A percentile compares a stretch with the other conserved stretches of the same genome.
These are phyloP conservation scores for Colletotrichum magnum DNA, from an alignment of 2,329 filamentous ascomycete species.

Conservation along the genomic window DNA sequence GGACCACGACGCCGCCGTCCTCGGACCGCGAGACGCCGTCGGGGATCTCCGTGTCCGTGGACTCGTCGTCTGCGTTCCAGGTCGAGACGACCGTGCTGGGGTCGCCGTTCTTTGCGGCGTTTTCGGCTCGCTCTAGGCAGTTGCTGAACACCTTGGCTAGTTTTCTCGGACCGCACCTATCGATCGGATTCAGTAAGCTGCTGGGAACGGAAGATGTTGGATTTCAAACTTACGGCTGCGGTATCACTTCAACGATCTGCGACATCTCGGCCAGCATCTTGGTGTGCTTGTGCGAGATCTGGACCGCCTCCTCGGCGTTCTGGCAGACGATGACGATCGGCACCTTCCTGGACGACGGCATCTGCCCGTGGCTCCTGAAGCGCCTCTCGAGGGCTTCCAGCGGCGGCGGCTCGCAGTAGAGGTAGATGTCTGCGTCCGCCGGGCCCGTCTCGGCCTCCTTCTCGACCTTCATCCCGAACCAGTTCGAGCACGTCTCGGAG, in stretches of 20 bases:
- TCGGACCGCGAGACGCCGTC: not conserved
- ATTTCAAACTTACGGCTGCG: slow-evolving; percentile 45
- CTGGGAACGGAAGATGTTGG: not conserved
- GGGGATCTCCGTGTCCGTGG: not conserved
- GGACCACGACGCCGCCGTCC: slow-evolving; percentile 4
- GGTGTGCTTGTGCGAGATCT: slow-evolving; percentile 44
- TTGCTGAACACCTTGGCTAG: slow-evolving; percentile 47
- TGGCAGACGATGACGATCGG: slow-evolving; percentile 49
- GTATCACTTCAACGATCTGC: slow-evolving; percentile 48
- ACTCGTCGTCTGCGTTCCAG: not conserved
- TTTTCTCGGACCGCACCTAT: slow-evolving; percentile 46
- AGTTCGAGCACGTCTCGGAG: slow-evolving; percentile 48
- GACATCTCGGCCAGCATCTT: slow-evolving; percentile 44
- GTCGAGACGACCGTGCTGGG: not conserved
- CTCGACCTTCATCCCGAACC: slow-evolving; percentile 52
- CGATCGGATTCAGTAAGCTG: not conserved
- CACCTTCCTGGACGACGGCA: slow-evolving; percentile 14
- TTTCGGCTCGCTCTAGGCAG: slow-evolving; percentile 41
- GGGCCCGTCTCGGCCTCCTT: slow-evolving; percentile 35
- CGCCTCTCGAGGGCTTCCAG: slow-evolving; percentile 42
- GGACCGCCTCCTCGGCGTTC: slow-evolving; percentile 49
- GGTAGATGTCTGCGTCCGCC: slow-evolving; percentile 43
- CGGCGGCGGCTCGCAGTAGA: slow-evolving; percentile 48
- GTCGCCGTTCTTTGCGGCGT: not conserved
- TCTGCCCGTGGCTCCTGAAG: slow-evolving; percentile 35